Conservation (phyloP, 305 asterid genomes). For the Fraxinus dipetala region DNA sequence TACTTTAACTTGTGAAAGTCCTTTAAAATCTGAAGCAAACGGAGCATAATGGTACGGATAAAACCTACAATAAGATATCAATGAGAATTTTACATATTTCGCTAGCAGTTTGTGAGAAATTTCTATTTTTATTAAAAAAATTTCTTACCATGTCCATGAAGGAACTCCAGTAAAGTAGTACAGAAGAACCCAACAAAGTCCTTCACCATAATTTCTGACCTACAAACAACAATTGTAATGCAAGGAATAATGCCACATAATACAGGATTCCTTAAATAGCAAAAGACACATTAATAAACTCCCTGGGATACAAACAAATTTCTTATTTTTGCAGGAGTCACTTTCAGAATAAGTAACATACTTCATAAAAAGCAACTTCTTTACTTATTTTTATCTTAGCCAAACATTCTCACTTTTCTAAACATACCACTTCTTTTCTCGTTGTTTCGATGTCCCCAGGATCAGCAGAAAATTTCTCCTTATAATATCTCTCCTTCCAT, state of each 20-base stretch:
- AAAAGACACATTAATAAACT: not conserved
- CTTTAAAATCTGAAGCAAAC: conserved; percentile 49
- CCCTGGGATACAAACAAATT: not conserved
- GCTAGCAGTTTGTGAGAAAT: not conserved
- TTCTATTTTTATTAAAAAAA: not conserved
- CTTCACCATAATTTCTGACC: conserved; percentile 50
- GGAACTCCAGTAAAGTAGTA: conserved; percentile 59
- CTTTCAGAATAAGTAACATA: not conserved
- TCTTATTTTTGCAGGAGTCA: not conserved
- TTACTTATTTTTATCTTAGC: not conserved
- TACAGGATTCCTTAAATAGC: not conserved
- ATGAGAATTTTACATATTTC: not conserved
- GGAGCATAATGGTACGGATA: conserved; percentile 54
- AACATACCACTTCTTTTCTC: conserved; percentile 38
- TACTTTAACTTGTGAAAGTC: conserved; percentile 36
- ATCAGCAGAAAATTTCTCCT: conserved; percentile 37
- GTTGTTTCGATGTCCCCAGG: conserved; percentile 34
- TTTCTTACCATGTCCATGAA: conserved; percentile 53
- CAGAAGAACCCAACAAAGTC: conserved; percentile 53
- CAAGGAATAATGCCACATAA: not conserved
- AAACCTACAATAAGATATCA: conserved; percentile 30
- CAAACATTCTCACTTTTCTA: not conserved
- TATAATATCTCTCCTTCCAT: conserved; percentile 47
- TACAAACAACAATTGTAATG: conserved; percentile 11
- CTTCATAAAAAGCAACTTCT: not conserved